phyloP scores from a whole-genome alignment of 805 yeast species.

The Hermanozyma aechmeae region DNA sequence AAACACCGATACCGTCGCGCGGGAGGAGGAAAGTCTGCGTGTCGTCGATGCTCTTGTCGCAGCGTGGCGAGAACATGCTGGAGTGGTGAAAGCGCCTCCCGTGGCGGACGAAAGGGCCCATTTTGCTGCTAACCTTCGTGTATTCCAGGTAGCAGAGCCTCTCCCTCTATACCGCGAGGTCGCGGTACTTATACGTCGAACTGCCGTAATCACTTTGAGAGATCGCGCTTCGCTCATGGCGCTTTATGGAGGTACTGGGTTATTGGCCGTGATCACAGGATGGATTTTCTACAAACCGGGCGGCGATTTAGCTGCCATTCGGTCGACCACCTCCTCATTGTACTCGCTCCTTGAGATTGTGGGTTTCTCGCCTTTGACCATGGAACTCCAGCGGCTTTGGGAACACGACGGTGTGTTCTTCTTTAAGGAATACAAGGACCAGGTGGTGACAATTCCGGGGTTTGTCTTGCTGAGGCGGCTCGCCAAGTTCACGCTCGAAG shows the following conservation, averaged over 20 bases:
- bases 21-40: slow-evolving; percentile 5
- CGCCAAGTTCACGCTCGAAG: slow-evolving; percentile 61
- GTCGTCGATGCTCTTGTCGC: slow-evolving; percentile 5
- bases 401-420: slow-evolving; percentile 25
- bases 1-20: slow-evolving; percentile 6
- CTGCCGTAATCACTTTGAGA: slow-evolving; percentile 22
- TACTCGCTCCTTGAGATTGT: slow-evolving; percentile 30
- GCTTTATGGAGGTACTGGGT: slow-evolving; percentile 28
- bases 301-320: slow-evolving; percentile 50
- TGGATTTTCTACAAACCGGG: slow-evolving; percentile 70
- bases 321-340: slow-evolving; percentile 39
- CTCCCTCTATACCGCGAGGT: slow-evolving; percentile 23
- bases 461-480: slow-evolving; percentile 58
- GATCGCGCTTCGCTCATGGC: slow-evolving; percentile 25
- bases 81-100: neutral
- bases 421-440: slow-evolving; percentile 59
- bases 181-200: slow-evolving; percentile 23
- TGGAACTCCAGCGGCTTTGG: slow-evolving; percentile 33
- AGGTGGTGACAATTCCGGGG: slow-evolving; percentile 57
- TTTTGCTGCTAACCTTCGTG: slow-evolving; percentile 10
- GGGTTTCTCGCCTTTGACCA: slow-evolving; percentile 31
- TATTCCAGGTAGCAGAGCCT: slow-evolving; percentile 11
- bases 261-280: slow-evolving; percentile 58
- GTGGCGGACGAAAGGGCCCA: slow-evolving; percentile 6
- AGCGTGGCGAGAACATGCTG: slow-evolving; percentile 5